These are phyloP conservation scores for Orobanche coerulescens DNA, from an alignment of 257 asterid genomes.

Conservation along the genomic window DNA sequence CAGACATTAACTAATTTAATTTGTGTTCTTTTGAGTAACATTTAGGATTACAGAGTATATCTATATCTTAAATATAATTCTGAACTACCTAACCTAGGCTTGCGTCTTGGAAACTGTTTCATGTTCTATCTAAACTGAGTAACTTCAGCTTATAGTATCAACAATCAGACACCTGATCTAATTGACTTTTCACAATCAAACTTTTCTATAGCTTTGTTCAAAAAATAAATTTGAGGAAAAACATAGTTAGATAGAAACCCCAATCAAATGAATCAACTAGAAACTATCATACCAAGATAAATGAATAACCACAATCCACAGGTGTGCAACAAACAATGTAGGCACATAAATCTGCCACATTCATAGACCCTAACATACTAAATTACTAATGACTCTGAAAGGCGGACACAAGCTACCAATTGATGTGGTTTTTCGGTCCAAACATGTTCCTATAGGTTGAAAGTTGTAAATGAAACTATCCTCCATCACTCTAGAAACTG, in stretches of 20 bases:
- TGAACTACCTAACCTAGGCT: neutral
- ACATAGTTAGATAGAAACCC: neutral
- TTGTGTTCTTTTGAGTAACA: neutral
- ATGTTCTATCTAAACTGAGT: neutral
- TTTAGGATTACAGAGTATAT: neutral
- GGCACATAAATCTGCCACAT: neutral
- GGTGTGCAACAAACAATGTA: neutral
- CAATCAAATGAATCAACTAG: neutral
- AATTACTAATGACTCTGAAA: neutral
- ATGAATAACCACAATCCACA: neutral
- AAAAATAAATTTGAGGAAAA: constrained; percentile 4
- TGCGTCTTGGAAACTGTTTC: constrained; percentile 5
- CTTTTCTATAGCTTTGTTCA: neutral
- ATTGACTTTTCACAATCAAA: neutral
- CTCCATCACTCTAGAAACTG: constrained; percentile 2
- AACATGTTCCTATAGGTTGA: neutral
- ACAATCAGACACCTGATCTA: constrained; percentile 10
- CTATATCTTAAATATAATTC: neutral
- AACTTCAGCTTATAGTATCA: neutral
- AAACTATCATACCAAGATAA: neutral
- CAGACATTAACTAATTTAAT: neutral
- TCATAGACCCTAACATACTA: neutral
- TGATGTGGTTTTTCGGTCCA: neutral
- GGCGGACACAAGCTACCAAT: neutral
- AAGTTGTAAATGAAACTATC: constrained; percentile 11